Conservation (phyloP, 305 asterid species). For the Stenogyne calaminthoides region DNA sequence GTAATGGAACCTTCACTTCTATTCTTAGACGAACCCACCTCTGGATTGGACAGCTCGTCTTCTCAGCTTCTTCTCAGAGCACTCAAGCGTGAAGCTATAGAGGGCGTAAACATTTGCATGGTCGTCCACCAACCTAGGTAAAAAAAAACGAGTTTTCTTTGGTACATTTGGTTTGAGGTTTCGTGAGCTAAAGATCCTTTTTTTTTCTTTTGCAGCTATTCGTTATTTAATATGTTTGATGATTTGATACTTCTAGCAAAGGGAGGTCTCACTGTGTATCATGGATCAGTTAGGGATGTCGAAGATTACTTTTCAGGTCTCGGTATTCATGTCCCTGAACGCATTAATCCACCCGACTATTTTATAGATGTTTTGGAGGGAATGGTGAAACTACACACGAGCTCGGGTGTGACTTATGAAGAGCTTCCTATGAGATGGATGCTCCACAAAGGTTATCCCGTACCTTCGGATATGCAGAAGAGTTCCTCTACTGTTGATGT, state of each 20-base stretch:
- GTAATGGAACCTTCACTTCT: constrained; percentile 98
- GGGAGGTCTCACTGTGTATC: constrained; percentile 90
- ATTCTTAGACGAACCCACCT: constrained; percentile 90
- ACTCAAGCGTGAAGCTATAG: constrained; percentile 89
- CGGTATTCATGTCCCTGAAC: constrained; percentile 78
- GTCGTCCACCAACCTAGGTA: constrained; percentile 98
- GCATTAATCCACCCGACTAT: constrained; percentile 91
- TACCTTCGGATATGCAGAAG: constrained; percentile 73
- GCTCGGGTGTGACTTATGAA: constrained; percentile 58
- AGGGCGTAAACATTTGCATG: constrained; percentile 90
- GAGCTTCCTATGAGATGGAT: constrained; percentile 94
- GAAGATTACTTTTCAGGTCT: constrained; percentile 78
- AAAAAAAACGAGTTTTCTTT: background rate
- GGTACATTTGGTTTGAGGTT: background rate
- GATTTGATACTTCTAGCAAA: constrained; percentile 96
- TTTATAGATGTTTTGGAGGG: constrained; percentile 93
- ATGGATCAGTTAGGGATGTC: constrained; percentile 81
- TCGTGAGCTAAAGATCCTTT: constrained; percentile 17
- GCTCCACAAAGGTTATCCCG: constrained; percentile 80
- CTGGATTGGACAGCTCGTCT: constrained; percentile 95
- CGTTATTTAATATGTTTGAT: constrained; percentile 90
- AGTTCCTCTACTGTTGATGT: constrained; percentile 35
- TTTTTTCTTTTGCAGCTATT: constrained; percentile 61
- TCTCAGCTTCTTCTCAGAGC: constrained; percentile 90
- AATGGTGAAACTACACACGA: constrained; percentile 55